Base-by-base conservation (phyloP, 495 filamentous ascomycete genomes). In the Podospora comata region DNA sequence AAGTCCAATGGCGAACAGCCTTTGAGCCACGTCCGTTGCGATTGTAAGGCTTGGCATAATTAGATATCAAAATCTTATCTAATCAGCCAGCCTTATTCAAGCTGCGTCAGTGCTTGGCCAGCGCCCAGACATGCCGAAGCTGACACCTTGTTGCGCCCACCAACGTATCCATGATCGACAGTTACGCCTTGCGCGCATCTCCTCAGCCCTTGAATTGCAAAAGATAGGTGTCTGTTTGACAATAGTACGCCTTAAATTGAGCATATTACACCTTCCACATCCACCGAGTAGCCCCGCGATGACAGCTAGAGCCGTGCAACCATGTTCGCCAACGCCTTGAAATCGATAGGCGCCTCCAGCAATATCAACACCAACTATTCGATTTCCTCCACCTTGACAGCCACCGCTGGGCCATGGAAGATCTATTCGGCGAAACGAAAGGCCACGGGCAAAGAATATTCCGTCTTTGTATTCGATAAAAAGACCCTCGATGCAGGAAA, bases 391-490 rank as follows among this genome's bases (percentile, higher is more conserved):
- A 84, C 85, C 64, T 85, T 91, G 23, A 86, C 85, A 13, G 86
- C 92, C 20, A 86, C 86, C 39, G 91, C 93, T 26, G 95, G 95
- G 23, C 92, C 94, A 27, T 99, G 95, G 95, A 97, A 93, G 81
- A 94, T 99, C 77, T 93, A 92, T 82, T 92, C 96, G 81, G 96
- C 91, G 58, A 97, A 96, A 84, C 97, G 96, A 79, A 97, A 97
- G 77, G 90, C 90, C 15, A 95, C 93, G 0, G 90, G 88, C 44
- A 96, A 94, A 70, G 78, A 89, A 16, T 93, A 89, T 23, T 98
- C 95, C 11, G 88, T 98, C 68, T 99, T 98, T 74, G 89, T 97
- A 69, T 97, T 99, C 77, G 96, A 98, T 63, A 88, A 86, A 72
- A 97, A 97, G 77, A 84, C 85, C 0, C 82, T 99, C 65, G 93